A percentile compares a stretch with the other conserved stretches of the same genome.
Conservation (phyloP, 23 red algal genomes). For the Porphyridium purpureum region DNA sequence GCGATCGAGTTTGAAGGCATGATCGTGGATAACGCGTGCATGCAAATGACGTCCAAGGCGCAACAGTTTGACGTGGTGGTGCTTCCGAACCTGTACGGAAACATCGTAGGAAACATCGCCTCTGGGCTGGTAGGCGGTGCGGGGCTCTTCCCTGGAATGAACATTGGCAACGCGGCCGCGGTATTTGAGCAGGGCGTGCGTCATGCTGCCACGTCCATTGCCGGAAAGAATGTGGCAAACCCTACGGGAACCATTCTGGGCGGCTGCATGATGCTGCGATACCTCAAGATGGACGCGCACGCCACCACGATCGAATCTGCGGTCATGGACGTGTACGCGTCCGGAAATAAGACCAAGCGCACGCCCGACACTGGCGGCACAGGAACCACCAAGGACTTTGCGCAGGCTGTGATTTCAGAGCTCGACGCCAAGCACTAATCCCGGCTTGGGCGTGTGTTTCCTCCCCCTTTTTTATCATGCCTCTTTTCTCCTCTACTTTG, state of each 20-base stretch:
- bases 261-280: slow-evolving; percentile 73
- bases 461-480: too few relatives aligned
- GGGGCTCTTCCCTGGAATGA: slow-evolving; percentile 79
- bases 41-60: slow-evolving; percentile 69
- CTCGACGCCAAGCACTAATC: too few relatives aligned
- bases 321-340: slow-evolving; percentile 20
- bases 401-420: slow-evolving; percentile 43
- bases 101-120: slow-evolving; percentile 82
- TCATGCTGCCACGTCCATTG: slow-evolving; percentile 62
- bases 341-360: slow-evolving; percentile 25
- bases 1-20: slow-evolving; percentile 84
- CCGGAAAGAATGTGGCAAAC: slow-evolving; percentile 66
- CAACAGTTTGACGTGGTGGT: slow-evolving; percentile 96
- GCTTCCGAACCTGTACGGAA: slow-evolving; percentile 91
- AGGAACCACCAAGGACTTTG: slow-evolving; percentile 50
- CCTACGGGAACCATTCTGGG: slow-evolving; percentile 75
- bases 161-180: slow-evolving; percentile 56
- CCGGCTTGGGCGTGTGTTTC: too few relatives aligned
- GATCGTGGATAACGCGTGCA: slow-evolving; percentile 93
- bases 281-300: slow-evolving; percentile 49
- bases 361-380: slow-evolving; percentile 53
- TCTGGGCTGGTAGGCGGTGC: slow-evolving; percentile 72
- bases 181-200: slow-evolving; percentile 86
- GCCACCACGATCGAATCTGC: slow-evolving; percentile 73
- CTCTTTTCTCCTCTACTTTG: too few relatives aligned